These are phyloP conservation scores for Dictyostelium purpureum DNA, from an alignment of 78 protist genomes.

Conservation along the genomic window DNA sequence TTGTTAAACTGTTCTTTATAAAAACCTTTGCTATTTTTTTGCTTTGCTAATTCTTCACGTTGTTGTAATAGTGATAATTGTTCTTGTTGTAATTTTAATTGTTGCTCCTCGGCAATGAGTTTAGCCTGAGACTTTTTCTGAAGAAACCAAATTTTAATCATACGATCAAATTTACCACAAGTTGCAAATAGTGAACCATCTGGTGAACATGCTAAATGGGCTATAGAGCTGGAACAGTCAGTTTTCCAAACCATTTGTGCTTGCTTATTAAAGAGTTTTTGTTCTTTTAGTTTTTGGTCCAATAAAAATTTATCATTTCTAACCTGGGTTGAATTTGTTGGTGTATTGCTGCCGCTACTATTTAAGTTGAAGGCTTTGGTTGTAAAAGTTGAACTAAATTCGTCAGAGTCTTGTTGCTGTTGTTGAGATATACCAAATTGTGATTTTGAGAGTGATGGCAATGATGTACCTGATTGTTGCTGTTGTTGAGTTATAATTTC, in stretches of 20 bases:
- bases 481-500: background rate
- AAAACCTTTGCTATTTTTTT: constrained; percentile 8
- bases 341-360: constrained; percentile 2
- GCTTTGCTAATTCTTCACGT: background rate
- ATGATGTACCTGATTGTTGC: background rate
- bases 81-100: background rate
- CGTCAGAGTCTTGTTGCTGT: background rate
- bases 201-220: constrained; percentile 26
- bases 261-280: constrained; percentile 36
- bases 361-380: background rate
- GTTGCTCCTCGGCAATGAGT: background rate
- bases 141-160: constrained; percentile 56
- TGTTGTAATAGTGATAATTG: background rate
- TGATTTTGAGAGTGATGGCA: background rate
- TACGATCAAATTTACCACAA: constrained; percentile 46
- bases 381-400: background rate
- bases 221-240: constrained; percentile 26
- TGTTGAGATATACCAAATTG: background rate
- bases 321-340: background rate
- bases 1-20: constrained; percentile 42
- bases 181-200: constrained; percentile 72
- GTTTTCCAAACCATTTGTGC: constrained; percentile 41
- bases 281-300: constrained; percentile 20
- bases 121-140: constrained; percentile 21
- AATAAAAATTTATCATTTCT: constrained; percentile 5